These are phyloP conservation scores for Tetrahymena thermophila DNA, from an alignment of 73 alveolate species.

Conservation along the genomic window DNA sequence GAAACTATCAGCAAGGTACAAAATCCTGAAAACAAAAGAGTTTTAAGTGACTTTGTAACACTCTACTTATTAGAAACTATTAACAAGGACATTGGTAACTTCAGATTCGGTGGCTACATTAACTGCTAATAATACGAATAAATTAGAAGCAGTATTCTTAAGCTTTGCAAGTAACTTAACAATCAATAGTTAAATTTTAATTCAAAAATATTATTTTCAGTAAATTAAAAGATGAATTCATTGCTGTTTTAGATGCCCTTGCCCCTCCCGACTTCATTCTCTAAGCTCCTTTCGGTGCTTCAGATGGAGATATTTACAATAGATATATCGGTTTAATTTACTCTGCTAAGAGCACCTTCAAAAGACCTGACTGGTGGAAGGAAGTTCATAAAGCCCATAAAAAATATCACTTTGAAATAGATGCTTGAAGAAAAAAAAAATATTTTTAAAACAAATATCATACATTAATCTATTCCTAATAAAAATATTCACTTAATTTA, in stretches of 20 bases:
- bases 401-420: background rate
- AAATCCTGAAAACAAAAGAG: conserved; percentile 1
- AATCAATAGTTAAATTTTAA: background rate
- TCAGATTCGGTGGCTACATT: background rate
- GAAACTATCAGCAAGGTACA: background rate
- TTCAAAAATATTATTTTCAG: background rate
- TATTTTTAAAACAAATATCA: too few species aligned
- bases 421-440: background rate
- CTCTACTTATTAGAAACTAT: background rate
- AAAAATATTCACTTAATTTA: too few species aligned
- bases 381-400: conserved; percentile 1
- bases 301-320: conserved; percentile 48
- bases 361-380: conserved; percentile 40
- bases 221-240: conserved; percentile 19
- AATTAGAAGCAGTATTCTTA: background rate
- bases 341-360: conserved; percentile 13
- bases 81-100: background rate
- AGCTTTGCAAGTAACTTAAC: background rate
- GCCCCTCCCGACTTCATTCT: conserved; percentile 49
- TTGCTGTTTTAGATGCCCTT: conserved; percentile 42
- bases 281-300: conserved; percentile 40
- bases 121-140: background rate
- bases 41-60: background rate
- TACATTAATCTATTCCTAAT: background rate
- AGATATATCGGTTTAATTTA: conserved; percentile 19